Base-by-base conservation (phyloP, 1,284 basidiomycete species). In the Sanghuangporus sanghuang region DNA sequence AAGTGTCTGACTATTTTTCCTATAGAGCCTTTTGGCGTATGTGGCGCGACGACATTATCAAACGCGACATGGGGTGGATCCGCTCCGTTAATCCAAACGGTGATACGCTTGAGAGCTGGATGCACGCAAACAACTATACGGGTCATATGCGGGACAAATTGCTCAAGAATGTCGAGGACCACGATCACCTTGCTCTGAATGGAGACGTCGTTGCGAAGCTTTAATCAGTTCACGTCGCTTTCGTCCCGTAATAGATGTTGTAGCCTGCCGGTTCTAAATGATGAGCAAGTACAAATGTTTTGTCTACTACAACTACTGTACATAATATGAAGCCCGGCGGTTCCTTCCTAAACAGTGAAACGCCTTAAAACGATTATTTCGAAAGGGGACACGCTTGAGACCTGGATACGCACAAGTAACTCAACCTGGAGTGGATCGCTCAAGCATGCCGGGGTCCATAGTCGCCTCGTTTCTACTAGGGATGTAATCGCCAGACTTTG, bases 1-100 rank as follows among this genome's bases (percentile, higher is more conserved):
- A 44, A 44, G 38, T 39, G 42, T 21, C 36, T 38, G 21, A 18
- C 14, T 1, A 21, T 46, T n/a, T 49, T 21, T 21, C 23, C 27
- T 46, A 36, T 49, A 53, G 54, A n/a, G 74, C 72, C 0, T 81
- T 76, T 67, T 81, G 77, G 78, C 70, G 71, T 32, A 57, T 73
- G 59, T 80, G 73, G 71, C 68, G 75, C 39, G 79, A 81, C 64
- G 76, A 78, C 64, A 64, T 81, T 32, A 67, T 81, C n/a, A 72
- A 70, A 63, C 71, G 77, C 64, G 77, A 82, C 64, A 74, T 79
- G 70, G 71, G 74, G 7, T 80, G 78, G 79, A 71, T 79, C 21
- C 65, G 74, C 57, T 71, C 69, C 44, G 66, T 77, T 4, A 75
- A 81, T 67, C 77, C 79, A 1, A 55, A 49, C 27, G 66, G 67